phyloP scores from a whole-genome alignment of 441 rosid species.

The Adansonia madagascariensis region DNA sequence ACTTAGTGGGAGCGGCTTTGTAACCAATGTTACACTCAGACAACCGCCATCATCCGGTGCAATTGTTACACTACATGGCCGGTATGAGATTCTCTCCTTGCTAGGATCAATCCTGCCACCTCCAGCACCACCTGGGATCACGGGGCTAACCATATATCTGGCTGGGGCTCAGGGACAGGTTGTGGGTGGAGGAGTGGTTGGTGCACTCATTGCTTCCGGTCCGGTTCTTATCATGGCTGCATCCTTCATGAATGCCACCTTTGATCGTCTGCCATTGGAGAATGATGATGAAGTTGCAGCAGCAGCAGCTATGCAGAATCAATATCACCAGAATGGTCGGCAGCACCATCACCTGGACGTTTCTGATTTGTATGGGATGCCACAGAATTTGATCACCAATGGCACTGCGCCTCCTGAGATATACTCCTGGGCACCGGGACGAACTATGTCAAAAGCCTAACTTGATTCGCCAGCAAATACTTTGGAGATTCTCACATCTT shows the following conservation, averaged over 20 bases:
- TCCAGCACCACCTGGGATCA: conserved; percentile 70
- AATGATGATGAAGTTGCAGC: conserved; percentile 63
- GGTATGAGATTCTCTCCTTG: conserved; percentile 73
- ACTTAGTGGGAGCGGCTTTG: conserved; percentile 71
- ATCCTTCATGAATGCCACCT: conserved; percentile 70
- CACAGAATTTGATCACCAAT: conserved; percentile 73
- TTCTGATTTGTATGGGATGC: conserved; percentile 63
- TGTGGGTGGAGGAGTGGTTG: conserved; percentile 74
- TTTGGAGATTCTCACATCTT: background rate
- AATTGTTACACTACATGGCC: conserved; percentile 68
- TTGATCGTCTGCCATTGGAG: conserved; percentile 70
- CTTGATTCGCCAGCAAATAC: conserved; percentile 19
- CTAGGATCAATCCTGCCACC: conserved; percentile 74
- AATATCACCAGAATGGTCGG: conserved; percentile 65
- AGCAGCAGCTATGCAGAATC: conserved; percentile 55
- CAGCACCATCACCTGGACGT: conserved; percentile 64
- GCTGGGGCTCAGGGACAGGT: conserved; percentile 80
- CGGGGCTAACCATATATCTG: conserved; percentile 68
- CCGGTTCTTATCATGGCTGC: conserved; percentile 77
- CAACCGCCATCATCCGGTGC: conserved; percentile 69
- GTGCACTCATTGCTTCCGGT: conserved; percentile 69
- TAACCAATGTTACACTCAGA: conserved; percentile 64
- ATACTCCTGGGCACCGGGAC: conserved; percentile 64
- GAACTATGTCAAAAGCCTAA: conserved; percentile 62
- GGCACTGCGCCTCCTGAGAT: conserved; percentile 66